Base-by-base conservation (phyloP, 83 land plant genomes). In the Picea mariana region DNA sequence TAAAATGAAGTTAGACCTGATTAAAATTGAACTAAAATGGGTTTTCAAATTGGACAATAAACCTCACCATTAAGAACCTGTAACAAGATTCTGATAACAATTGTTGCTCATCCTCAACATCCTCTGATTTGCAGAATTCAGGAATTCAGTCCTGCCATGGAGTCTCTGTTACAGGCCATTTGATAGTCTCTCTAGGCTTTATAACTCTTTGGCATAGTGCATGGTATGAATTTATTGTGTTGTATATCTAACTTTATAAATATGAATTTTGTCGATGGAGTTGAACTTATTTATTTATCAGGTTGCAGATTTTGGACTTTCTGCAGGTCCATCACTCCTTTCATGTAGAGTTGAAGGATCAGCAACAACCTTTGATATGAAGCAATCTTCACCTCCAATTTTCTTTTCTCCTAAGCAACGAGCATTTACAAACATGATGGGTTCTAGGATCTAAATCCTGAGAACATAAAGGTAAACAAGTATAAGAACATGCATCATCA, bases 231-330 rank as follows among this genome's bases (percentile, higher is more conserved):
- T 69, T 2, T 73, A 23, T 73, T 73, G 20, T 73, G 24, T 40
- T 23, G 6, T 47, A 73, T 73, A 16, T 71, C 12, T 18, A 38
- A 15, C 20, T 38, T 17, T 17, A 3, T 73, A 44, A 73, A 44
- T 21, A 73, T n/a, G 15, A 44, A 73, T 42, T 52, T 73, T 47
- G 40, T 20, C 18, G 21, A 13, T 73, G 77, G 26, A 42, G 58
- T 73, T 44, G 12, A 21, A 73, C 42, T 13, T 24, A 21, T 44
- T n/a, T 81, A 42, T 34, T 84, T 49, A 77, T 59, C 83, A 95
- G 96, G 98, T 95, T 85, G 98, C 98, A 42, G 98, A 95, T 84
- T 95, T 95, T 89, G 98, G 98, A 75, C 85, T 95, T 65, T 95
- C 98, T 34, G 34, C 34, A 34, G 34, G 34, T 34, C 34, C 34